Evolutionary conservation across 495 filamentous ascomycete species (phyloP), one percentile per base, ranked within the genome.

Genomic region (Lasiosphaeria miniovina): DNA sequence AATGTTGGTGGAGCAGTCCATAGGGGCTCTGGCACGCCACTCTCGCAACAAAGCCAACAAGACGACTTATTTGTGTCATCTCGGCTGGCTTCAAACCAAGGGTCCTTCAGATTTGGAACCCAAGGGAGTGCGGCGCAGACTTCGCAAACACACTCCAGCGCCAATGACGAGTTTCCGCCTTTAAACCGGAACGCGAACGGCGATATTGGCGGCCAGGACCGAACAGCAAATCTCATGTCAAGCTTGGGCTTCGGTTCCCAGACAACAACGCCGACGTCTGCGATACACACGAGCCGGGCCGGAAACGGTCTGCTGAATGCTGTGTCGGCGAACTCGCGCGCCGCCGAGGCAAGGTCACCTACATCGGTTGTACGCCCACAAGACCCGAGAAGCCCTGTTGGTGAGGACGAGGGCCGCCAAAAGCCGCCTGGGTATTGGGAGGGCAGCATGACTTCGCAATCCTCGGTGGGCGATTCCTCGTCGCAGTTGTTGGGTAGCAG

Each of bases 121-220:
- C 82, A 83, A 63, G 74, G 67, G 46, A 71, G 61, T 75, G 83
- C 69, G 70, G 80, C 68, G 68, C 89, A 80, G 66, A 82, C 72
- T 66, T 79, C 62, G 59, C 90, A 93, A 59, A 82, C 85, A 24
- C 89, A 88, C 60, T 81, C 84, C 12, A 84, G 77, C 58, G 87
- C 81, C 62, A 86, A 88, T 24, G 91, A 96, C 31, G 91, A 95
- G 9, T 95, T 95, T 55, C 92, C 92, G 48, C 88, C 92, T 10
- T 75, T 94, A 54, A 88, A 89, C 52, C 84, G 90, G 58, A 86
- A 84, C 57, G 79, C 80, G 34, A 83, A 86, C 56, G 86, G 86
- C 34, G 90, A 94, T 12, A 78, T 88, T 58, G 84, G 82, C 34
- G 84, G 80, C 17, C 87, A 88, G 61, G 89, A 90, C 61, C 82